phyloP scores from a whole-genome alignment of 768 basidiomycete species.

The Psilocybe cubensis region DNA sequence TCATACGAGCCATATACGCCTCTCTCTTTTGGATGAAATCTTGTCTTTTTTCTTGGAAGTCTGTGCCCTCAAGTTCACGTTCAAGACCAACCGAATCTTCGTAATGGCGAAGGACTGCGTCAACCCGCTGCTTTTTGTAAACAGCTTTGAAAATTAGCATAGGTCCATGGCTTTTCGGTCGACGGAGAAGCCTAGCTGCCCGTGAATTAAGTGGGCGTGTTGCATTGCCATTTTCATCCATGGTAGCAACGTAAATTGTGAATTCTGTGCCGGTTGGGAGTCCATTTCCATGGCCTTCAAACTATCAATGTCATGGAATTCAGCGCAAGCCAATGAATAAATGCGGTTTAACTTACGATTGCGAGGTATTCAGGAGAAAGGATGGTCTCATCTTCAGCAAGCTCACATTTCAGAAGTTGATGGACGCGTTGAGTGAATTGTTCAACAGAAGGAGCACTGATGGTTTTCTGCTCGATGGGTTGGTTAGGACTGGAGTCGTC shows the following conservation, averaged over 20 bases:
- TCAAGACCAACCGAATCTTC: background rate
- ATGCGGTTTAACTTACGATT: background rate
- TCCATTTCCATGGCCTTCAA: background rate
- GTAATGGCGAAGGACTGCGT: background rate
- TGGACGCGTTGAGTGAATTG: background rate
- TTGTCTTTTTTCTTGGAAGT: background rate
- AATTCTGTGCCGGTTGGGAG: background rate
- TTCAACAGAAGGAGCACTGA: background rate
- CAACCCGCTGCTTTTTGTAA: background rate
- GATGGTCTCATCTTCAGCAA: background rate
- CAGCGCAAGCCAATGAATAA: no score
- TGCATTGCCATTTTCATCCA: slow-evolving; percentile 8
- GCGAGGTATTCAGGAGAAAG: slow-evolving; percentile 1
- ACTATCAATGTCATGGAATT: background rate
- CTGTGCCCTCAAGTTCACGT: background rate
- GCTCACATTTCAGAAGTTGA: background rate
- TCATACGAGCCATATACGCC: background rate
- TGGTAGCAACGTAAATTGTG: background rate
- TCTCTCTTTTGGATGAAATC: background rate
- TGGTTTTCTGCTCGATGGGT: background rate
- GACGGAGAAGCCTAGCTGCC: slow-evolving; percentile 4
- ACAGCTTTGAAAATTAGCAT: slow-evolving; percentile 1
- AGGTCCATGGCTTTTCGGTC: slow-evolving; percentile 6
- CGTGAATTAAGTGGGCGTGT: slow-evolving; percentile 7
- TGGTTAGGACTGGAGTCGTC: slow-evolving; percentile 9